Conservation (phyloP, 2,329 filamentous ascomycete genomes). For the Hypoxylon sp. region DNA sequence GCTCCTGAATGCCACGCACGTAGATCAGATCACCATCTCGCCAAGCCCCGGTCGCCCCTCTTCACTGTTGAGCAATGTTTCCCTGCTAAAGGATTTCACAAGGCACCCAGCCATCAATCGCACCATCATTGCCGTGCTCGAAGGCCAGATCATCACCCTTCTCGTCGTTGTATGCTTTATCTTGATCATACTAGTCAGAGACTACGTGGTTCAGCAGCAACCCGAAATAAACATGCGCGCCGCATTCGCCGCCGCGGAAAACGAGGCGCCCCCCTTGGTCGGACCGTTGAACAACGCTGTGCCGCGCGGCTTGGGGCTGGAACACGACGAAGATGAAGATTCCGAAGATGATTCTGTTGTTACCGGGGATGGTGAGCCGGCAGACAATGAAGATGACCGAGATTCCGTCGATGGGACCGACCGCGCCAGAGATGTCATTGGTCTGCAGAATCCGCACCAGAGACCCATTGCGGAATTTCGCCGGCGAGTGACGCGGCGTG, state of each 20-base stretch:
- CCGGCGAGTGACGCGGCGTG: constrained; percentile 38
- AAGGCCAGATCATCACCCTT: constrained; percentile 93
- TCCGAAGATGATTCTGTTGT: constrained; percentile 28
- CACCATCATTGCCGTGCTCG: constrained; percentile 80
- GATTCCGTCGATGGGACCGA: constrained; percentile 20
- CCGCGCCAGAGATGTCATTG: constrained; percentile 25
- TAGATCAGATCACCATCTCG: constrained; percentile 31
- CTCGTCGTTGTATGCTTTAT: constrained; percentile 94
- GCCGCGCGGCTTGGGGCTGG: constrained; percentile 12
- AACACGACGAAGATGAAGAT: constrained; percentile 31
- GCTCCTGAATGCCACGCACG: constrained; percentile 36
- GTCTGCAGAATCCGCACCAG: constrained; percentile 30
- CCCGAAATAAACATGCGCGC: constrained; percentile 86
- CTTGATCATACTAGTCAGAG: constrained; percentile 92
- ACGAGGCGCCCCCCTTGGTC: constrained; percentile 37
- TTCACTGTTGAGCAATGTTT: constrained; percentile 65
- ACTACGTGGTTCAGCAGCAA: constrained; percentile 98
- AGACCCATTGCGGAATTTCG: constrained; percentile 41
- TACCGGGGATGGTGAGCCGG: constrained; percentile 8
- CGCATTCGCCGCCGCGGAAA: constrained; percentile 63
- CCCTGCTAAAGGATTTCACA: constrained; percentile 68
- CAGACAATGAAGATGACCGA: constrained; percentile 21
- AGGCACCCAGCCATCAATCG: constrained; percentile 77
- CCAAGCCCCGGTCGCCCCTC: constrained; percentile 39
- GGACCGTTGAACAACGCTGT: constrained; percentile 28